Percentiles rank a stretch among this genome's conserved stretches.
Evolutionary conservation across 805 yeast species (phyloP).

Genomic region (Spencermartinsiella europaea): DNA sequence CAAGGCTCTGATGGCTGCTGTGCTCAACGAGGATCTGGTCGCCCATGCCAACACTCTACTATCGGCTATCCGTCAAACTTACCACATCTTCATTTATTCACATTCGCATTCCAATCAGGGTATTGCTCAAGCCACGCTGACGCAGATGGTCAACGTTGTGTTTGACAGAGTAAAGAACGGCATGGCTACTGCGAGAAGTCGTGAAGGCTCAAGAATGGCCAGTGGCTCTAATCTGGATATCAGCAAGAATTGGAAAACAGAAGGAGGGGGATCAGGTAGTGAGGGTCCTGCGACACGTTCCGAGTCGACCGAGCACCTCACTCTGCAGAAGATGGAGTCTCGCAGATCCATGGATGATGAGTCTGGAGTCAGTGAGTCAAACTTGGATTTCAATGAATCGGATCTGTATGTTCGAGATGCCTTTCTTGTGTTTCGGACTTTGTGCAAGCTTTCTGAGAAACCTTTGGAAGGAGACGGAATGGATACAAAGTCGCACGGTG

Average conservation of each 20-base stretch:
- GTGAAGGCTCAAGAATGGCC: slow-evolving; percentile 4
- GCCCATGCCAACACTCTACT: slow-evolving; percentile 87
- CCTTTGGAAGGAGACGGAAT: slow-evolving; percentile 59
- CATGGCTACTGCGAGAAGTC: slow-evolving; percentile 19
- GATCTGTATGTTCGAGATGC: slow-evolving; percentile 84
- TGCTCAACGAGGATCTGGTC: slow-evolving; percentile 70
- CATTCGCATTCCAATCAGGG: slow-evolving; percentile 80
- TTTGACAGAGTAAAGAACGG: slow-evolving; percentile 63
- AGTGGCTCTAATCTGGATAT: neutral
- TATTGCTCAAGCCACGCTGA: slow-evolving; percentile 90
- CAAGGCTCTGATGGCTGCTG: slow-evolving; percentile 84
- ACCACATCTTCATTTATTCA: slow-evolving; percentile 85
- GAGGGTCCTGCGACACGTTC: neutral
- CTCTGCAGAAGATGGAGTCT: slow-evolving; percentile 30
- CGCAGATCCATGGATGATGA: slow-evolving; percentile 22
- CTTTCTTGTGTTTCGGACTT: slow-evolving; percentile 83
- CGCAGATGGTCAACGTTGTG: slow-evolving; percentile 81
- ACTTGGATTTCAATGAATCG: slow-evolving; percentile 47
- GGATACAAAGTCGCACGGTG: slow-evolving; percentile 76
- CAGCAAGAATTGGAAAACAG: too few relatives aligned
- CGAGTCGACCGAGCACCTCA: slow-evolving; percentile 19
- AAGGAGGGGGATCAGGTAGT: neutral
- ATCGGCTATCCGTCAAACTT: slow-evolving; percentile 88
- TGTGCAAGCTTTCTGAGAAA: slow-evolving; percentile 89
- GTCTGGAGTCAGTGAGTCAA: slow-evolving; percentile 33